Conservation (phyloP, 108 stramenopile genomes). For the Pseudonitzschia multiseries region DNA sequence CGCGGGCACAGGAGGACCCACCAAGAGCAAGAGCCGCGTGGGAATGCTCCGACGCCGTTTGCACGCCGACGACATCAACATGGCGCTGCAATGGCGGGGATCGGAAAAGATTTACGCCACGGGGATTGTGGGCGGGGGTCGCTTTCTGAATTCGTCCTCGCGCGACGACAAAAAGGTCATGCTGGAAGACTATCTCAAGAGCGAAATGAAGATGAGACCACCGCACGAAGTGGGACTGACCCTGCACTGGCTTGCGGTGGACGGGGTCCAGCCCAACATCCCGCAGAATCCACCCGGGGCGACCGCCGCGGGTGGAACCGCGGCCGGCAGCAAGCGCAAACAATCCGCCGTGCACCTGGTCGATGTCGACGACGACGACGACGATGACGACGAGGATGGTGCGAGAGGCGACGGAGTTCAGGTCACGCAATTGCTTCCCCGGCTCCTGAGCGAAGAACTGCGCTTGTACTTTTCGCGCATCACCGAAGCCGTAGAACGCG, state of each 20-base stretch:
- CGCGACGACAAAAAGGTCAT: constrained; percentile 45
- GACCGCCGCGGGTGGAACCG: constrained; percentile 1
- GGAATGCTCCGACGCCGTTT: constrained; percentile 49
- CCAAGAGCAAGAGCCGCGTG: constrained; percentile 14
- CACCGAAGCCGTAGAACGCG: constrained; percentile 59
- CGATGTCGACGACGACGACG: constrained; percentile 28
- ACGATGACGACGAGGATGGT: constrained; percentile 19
- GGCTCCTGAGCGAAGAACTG: constrained; percentile 81
- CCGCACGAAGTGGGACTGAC: constrained; percentile 78
- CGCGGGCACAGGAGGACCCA: constrained; percentile 2
- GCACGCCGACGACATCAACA: constrained; percentile 85
- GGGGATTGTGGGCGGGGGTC: constrained; percentile 35
- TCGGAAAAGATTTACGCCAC: constrained; percentile 78
- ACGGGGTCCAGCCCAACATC: constrained; percentile 66
- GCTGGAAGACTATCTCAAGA: constrained; percentile 66
- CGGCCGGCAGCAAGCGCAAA: constrained; percentile 1
- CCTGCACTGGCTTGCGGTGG: constrained; percentile 84
- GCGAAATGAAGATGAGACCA: constrained; percentile 50
- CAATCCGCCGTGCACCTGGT: constrained; percentile 18
- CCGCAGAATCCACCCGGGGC: constrained; percentile 53
- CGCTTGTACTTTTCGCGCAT: constrained; percentile 75
- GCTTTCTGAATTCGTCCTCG: constrained; percentile 1
- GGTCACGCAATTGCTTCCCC: constrained; percentile 70
- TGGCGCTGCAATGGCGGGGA: constrained; percentile 76
- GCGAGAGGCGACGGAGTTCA: constrained; percentile 36